These are phyloP conservation scores for Bryum argenteum DNA, from an alignment of 225 moss, liverwort and hornwort species.

Conservation along the genomic window DNA sequence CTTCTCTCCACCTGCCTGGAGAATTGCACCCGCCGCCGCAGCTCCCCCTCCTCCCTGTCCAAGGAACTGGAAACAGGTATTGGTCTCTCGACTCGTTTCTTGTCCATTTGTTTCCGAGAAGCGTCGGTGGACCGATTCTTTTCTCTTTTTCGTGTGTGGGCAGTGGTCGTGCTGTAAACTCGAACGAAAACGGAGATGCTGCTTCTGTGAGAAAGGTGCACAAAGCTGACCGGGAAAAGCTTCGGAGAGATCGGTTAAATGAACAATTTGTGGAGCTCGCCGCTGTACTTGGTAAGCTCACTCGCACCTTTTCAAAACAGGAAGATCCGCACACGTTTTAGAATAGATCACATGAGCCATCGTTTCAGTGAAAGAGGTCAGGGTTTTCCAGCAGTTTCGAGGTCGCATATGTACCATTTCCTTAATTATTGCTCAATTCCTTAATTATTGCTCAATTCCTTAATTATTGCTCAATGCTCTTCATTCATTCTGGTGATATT, in stretches of 20 bases:
- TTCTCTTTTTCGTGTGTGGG: slow-evolving; percentile 5
- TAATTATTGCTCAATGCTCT: too few species aligned
- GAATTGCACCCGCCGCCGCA: slow-evolving; percentile 47
- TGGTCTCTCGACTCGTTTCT: not conserved
- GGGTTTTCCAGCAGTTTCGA: too few species aligned
- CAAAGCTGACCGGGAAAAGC: slow-evolving; percentile 97
- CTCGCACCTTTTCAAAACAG: too few species aligned
- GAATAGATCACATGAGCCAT: too few species aligned
- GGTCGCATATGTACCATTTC: too few species aligned
- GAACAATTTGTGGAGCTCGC: slow-evolving; percentile 96
- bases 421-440: too few species aligned
- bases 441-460: too few species aligned
- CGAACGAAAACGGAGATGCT: slow-evolving; percentile 58
- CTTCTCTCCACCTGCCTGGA: slow-evolving; percentile 66
- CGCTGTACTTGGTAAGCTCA: slow-evolving; percentile 73
- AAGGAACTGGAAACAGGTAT: slow-evolving; percentile 68
- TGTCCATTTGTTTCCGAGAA: not conserved
- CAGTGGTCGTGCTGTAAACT: slow-evolving; percentile 62
- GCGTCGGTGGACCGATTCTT: too few species aligned
- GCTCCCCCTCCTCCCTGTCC: slow-evolving; percentile 34
- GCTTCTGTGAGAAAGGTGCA: slow-evolving; percentile 91
- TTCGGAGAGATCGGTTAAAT: slow-evolving; percentile 89
- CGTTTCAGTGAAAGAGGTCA: too few species aligned
- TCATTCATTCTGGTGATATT: too few species aligned
- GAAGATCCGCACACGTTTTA: too few species aligned